Percentiles rank a stretch among this genome's conserved stretches.
Evolutionary conservation across 805 yeast species (phyloP).

Genomic region (Starmerella apis): DNA sequence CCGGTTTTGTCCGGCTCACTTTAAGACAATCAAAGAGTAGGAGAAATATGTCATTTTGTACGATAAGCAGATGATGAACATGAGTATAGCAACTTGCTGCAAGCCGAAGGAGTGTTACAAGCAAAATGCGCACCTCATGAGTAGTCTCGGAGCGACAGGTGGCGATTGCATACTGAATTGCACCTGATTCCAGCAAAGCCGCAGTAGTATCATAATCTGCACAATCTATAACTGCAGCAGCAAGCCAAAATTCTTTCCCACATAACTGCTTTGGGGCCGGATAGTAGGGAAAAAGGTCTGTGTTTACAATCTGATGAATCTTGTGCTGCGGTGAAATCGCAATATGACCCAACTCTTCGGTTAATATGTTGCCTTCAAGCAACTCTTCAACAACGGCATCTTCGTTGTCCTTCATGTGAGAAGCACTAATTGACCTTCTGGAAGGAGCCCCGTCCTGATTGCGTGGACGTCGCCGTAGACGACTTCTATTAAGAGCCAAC

Average conservation of each 20-base stretch:
- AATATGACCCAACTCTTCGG: background rate
- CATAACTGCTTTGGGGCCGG: background rate
- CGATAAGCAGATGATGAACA: background rate
- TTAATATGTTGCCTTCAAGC: background rate
- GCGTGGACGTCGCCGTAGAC: too few species aligned
- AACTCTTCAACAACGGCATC: background rate
- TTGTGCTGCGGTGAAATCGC: background rate
- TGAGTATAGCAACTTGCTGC: slow-evolving; percentile 8
- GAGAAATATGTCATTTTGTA: background rate
- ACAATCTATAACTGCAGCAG: slow-evolving; percentile 7
- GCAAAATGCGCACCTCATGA: slow-evolving; percentile 27
- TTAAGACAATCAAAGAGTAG: background rate
- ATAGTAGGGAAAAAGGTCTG: background rate
- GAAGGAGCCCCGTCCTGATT: too few species aligned
- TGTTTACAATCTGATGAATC: background rate
- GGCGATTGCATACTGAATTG: slow-evolving; percentile 4
- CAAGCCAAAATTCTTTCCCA: background rate
- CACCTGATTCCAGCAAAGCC: slow-evolving; percentile 4
- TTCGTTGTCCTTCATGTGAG: too few species aligned
- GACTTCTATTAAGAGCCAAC: too few species aligned
- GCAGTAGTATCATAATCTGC: slow-evolving; percentile 3
- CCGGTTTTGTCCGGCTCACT: background rate
- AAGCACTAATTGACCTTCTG: too few species aligned
- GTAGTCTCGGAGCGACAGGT: background rate
- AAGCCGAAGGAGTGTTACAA: slow-evolving; percentile 22